Evolutionary conservation across 2,329 filamentous ascomycete species (phyloP).

Genomic region (Pestalotiopsis fici): DNA sequence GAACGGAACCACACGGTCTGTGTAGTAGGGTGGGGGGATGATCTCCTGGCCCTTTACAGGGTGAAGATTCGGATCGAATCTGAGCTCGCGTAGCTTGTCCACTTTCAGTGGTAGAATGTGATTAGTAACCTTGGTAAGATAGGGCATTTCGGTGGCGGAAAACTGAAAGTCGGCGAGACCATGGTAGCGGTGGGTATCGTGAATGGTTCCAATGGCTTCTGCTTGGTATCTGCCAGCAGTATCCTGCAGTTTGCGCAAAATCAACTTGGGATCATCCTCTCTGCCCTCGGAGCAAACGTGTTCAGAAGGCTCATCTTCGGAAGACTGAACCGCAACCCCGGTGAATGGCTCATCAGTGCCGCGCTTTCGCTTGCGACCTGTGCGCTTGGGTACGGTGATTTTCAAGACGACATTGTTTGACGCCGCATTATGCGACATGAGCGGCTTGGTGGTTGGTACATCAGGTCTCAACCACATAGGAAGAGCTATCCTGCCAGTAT

Average conservation of each 20-base stretch:
- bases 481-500: constrained; percentile 45
- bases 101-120: constrained; percentile 72
- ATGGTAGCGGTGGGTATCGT: constrained; percentile 84
- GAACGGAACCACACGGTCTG: constrained; percentile 73
- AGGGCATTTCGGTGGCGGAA: constrained; percentile 66
- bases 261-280: constrained; percentile 51
- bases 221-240: constrained; percentile 68
- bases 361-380: constrained; percentile 81
- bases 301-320: constrained; percentile 24
- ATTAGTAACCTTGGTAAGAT: constrained; percentile 71
- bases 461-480: constrained; percentile 79
- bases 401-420: constrained; percentile 86
- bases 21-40: constrained; percentile 78
- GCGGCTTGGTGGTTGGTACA: constrained; percentile 75
- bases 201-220: constrained; percentile 71
- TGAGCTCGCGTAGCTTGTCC: constrained; percentile 60
- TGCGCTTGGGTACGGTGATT: constrained; percentile 82
- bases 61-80: constrained; percentile 64
- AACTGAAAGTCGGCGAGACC: constrained; percentile 86
- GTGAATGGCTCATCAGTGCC: constrained; percentile 70
- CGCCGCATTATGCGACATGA: constrained; percentile 73
- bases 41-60: constrained; percentile 65
- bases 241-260: constrained; percentile 69
- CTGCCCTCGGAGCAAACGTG: constrained; percentile 44
- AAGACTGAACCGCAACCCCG: constrained; percentile 36